These are phyloP conservation scores for Hypseocharis bilobata DNA, from an alignment of 441 rosid genomes.

Conservation along the genomic window DNA sequence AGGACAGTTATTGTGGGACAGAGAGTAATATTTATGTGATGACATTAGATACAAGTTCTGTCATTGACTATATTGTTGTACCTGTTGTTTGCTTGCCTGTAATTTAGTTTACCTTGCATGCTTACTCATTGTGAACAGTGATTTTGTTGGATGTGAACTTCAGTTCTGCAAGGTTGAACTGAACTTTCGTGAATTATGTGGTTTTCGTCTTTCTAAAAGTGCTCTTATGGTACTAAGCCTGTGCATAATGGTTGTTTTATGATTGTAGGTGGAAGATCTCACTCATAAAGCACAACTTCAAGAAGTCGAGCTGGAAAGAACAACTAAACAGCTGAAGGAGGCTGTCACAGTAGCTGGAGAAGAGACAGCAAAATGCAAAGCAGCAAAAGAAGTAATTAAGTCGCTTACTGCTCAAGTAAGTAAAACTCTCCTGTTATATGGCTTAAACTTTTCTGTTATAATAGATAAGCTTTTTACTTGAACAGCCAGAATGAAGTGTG, in stretches of 20 bases:
- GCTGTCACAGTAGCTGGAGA: constrained; percentile 74
- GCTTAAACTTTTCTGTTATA: no score
- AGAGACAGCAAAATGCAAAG: constrained; percentile 83
- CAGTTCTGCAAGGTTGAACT: background rate
- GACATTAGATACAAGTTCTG: background rate
- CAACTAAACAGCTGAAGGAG: constrained; percentile 73
- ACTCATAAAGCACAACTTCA: constrained; percentile 67
- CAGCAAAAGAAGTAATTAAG: constrained; percentile 94
- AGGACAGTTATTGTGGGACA: no score
- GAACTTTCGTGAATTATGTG: background rate
- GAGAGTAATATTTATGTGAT: background rate
- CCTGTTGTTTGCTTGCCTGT: no score
- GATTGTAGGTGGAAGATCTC: constrained; percentile 65
- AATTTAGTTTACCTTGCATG: background rate
- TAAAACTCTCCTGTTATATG: constrained; percentile 7
- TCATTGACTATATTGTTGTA: background rate
- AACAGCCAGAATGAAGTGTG: no score
- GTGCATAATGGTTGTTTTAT: constrained; percentile 23
- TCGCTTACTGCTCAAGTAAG: constrained; percentile 87
- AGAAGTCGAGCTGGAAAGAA: constrained; percentile 78
- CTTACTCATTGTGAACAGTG: background rate
- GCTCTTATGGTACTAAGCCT: background rate
- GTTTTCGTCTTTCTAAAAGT: background rate
- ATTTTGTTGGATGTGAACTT: background rate
- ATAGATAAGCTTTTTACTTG: no score